A percentile compares a stretch with the other conserved stretches of the same genome.
These are phyloP conservation scores for Grifola frondosa DNA, from an alignment of 1,284 basidiomycete genomes.

Conservation along the genomic window DNA sequence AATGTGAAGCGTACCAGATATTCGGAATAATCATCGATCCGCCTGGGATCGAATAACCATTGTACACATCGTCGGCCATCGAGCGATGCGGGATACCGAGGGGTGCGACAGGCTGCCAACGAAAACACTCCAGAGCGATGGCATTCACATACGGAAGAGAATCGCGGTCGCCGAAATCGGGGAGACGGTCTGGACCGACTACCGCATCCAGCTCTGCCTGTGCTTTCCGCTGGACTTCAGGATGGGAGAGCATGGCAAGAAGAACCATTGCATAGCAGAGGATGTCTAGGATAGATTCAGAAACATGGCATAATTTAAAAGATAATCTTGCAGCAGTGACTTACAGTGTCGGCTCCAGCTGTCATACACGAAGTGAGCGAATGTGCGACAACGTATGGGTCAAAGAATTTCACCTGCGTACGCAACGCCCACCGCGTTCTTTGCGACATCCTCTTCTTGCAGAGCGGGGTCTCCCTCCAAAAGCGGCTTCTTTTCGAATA, in stretches of 20 bases:
- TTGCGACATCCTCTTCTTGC: not conserved
- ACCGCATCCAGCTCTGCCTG: conserved; percentile 6
- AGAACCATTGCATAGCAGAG: not conserved
- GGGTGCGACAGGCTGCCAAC: conserved; percentile 2
- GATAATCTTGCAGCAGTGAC: not conserved
- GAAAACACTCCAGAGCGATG: conserved; percentile 1
- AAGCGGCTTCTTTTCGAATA: conserved; percentile 12
- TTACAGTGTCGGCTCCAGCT: conserved; percentile 16
- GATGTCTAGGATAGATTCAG: not conserved
- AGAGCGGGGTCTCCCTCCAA: too few species aligned
- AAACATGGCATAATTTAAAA: not conserved
- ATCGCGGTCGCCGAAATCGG: not conserved
- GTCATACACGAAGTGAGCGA: not conserved
- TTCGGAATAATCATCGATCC: conserved; percentile 20
- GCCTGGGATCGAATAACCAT: conserved; percentile 15
- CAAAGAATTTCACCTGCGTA: conserved; percentile 3
- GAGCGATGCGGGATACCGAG: conserved; percentile 2
- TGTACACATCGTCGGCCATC: conserved; percentile 11
- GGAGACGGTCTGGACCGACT: conserved; percentile 5
- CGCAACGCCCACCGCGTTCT: conserved; percentile 3
- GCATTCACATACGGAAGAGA: conserved; percentile 4
- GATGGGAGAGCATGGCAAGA: conserved; percentile 3
- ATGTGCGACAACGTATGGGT: too few species aligned
- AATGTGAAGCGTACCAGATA: conserved; percentile 23
- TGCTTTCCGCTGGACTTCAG: conserved; percentile 1